These are phyloP conservation scores for Tylopilus sp. DNA, from an alignment of 1,284 basidiomycete genomes.

Conservation along the genomic window DNA sequence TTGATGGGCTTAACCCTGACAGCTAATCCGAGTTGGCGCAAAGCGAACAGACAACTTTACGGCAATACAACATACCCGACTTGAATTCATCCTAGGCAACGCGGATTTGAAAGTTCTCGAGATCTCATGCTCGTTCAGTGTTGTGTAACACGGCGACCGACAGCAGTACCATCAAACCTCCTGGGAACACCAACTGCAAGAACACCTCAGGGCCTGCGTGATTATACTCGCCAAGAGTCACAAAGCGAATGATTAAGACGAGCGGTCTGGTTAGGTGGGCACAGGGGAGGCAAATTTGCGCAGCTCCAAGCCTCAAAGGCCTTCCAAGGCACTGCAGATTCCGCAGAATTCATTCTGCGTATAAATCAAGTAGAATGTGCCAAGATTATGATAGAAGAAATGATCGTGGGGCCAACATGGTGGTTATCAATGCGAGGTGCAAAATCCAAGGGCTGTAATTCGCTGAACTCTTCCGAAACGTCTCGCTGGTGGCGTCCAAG, in stretches of 20 bases:
- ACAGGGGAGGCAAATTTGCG: neutral
- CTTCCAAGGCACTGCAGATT: neutral
- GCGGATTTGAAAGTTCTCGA: constrained; percentile 7
- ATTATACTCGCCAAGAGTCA: neutral
- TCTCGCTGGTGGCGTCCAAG: neutral
- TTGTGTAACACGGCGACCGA: neutral
- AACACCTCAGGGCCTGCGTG: neutral
- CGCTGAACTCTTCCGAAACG: neutral
- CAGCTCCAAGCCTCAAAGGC: neutral
- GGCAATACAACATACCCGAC: neutral
- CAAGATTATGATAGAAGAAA: neutral
- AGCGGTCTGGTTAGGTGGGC: neutral
- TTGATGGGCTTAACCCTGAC: too few relatives aligned
- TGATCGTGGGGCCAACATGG: neutral
- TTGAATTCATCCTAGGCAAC: constrained; percentile 1
- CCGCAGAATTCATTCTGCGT: neutral
- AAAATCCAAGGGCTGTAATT: neutral
- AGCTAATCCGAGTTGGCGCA: too few relatives aligned
- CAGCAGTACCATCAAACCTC: neutral
- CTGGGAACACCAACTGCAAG: neutral
- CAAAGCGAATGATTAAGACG: neutral
- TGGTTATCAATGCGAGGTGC: neutral
- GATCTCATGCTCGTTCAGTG: neutral
- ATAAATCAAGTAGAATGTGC: neutral
- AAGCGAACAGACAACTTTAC: neutral